Evolutionary conservation across 2,329 filamentous ascomycete species (phyloP), one percentile per base, ranked within the genome.

Genomic region (Tolypocladium album): DNA sequence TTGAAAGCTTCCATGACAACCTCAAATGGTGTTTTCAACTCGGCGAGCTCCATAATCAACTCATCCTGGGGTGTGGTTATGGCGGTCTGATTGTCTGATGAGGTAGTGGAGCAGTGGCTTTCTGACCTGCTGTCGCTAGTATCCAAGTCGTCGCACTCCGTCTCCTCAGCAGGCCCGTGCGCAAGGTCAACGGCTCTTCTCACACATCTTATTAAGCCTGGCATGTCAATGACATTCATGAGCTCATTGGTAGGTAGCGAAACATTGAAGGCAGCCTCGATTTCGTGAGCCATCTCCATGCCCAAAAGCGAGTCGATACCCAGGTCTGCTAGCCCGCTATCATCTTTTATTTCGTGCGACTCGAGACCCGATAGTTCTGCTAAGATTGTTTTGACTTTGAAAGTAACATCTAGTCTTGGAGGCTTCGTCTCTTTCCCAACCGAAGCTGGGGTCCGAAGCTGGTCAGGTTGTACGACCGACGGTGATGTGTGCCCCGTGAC

Each of bases 191-290:
- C 8, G 17, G 27, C 56, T 22, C 39, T 50, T 36, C 47, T 31
- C 22, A 61, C 56, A 31, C 53, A 58, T 11, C 24, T 56, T 9
- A 62, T 24, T 11, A 62, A n/a, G 38, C 57, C 43, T 2, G 59
- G 57, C 12, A 61, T 53, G 40, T 62, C 61, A 20, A 38, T 39
- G 20, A 62, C 22, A 17, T 52, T 45, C 34, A 58, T 43, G 31
- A 62, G 50, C 22, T 59, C 57, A 20, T n/a, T 43, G 15, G 60
- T 40, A 6, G 56, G 56, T 2, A 62, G 36, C 52, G 58, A 69
- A 57, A 68, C 69, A 4, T 71, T 68, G 61, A 80, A 78, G 0
- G 63, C 63, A 2, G 59, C 57, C 55, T 78, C 74, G 2, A 79
- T 62, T 57, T 81, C 79, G 2, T 56, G 55, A 15, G 57, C 58